Evolutionary conservation across 1,284 basidiomycete genomes (phyloP), one percentile per base, ranked within the genome.

Genomic region (Neonothopanus nambi): DNA sequence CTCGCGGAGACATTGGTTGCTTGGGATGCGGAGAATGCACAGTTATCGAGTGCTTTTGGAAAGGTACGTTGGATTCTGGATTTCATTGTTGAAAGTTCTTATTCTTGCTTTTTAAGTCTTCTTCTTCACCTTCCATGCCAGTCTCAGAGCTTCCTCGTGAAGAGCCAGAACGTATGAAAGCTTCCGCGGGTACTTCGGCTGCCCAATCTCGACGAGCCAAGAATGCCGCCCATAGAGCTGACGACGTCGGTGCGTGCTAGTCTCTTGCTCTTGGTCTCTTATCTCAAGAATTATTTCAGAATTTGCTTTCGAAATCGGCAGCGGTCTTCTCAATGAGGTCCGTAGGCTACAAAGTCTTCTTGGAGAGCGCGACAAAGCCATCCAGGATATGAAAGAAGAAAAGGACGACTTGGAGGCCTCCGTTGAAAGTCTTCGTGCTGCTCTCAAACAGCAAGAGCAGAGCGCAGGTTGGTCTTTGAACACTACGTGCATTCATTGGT

Each of bases 301-400:
- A 76, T 96, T 97, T 64, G 95, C 94, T 28, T 94, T 95, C 61
- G 94, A 97, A 74, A 97, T 97, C 54, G 94, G 95, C 1, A 94
- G 91, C 60, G 91, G 91, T 28, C 75, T 97, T 40, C 74, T 97
- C 24, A 89, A 88, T 2, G 94, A 97, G 72, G 93, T 96, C 35
- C 80, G 94, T 48, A 78, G 94, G 42, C 75, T 97, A 41, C 95
- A 97, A 65, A 88, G 87, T 54, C 76, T 97, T 50, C 80, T 97
- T 30, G 88, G 81, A 17, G 93, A 95, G 67, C 83, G 91, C 45
- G 94, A 97, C 70, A 92, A 93, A 67, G 88, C 87, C 13, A 84
- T 97, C 47, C 85, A 90, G 66, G 88, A 91, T 62, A 84, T 90
- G 78, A 87, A 87, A 62, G 89, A 93, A 72, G 93, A 95, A 72